Conservation (phyloP, 1,284 basidiomycete species). For the Inonotus obliquus region DNA sequence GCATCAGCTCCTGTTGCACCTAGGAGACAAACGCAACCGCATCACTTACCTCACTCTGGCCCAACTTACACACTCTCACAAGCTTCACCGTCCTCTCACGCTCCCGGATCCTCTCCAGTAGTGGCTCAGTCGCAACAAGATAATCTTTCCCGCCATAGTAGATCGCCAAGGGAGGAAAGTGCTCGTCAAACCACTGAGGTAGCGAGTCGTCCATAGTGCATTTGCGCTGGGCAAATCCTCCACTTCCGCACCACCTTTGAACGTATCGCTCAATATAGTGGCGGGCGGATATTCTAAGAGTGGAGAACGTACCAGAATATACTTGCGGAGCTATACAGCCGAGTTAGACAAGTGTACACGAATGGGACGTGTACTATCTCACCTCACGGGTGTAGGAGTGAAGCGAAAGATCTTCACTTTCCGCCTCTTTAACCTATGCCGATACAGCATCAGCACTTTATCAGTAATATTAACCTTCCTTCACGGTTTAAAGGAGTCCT, state of each 20-base stretch:
- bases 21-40: neutral
- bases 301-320: conserved; percentile 39
- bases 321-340: conserved; percentile 30
- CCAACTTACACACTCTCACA: conserved; percentile 45
- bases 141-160: conserved; percentile 48
- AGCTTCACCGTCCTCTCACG: conserved; percentile 45
- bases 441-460: neutral
- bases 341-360: neutral
- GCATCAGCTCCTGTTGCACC: neutral
- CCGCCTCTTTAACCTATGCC: conserved; percentile 36
- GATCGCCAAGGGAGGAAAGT: conserved; percentile 52
- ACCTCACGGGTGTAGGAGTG: conserved; percentile 53
- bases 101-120: conserved; percentile 39
- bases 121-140: conserved; percentile 42
- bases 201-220: conserved; percentile 47
- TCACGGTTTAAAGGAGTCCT: neutral
- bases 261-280: neutral
- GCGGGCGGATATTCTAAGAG: neutral
- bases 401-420: conserved; percentile 64
- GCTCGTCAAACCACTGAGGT: conserved; percentile 48
- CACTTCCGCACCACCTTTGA: conserved; percentile 47
- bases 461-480: neutral
- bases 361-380: neutral
- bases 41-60: conserved; percentile 36
- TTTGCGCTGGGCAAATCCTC: conserved; percentile 51